Conservation (phyloP, 805 yeast species). For the Candida golubevii region DNA sequence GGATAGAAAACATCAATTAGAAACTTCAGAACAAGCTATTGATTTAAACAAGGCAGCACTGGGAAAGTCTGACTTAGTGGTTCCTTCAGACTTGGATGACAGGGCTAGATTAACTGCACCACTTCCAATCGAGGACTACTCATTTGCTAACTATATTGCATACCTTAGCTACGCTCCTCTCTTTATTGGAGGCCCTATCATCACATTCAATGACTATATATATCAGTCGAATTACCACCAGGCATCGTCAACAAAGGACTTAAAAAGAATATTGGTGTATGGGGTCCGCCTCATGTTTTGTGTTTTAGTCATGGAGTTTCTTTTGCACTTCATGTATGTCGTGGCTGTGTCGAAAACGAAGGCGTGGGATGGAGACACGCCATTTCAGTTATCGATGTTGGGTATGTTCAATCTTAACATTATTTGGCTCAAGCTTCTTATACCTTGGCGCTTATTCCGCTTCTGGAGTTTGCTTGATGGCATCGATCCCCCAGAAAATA, state of each 20-base stretch:
- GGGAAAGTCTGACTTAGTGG: neutral
- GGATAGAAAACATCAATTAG: slow-evolving; percentile 25
- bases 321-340: slow-evolving; percentile 84
- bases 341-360: slow-evolving; percentile 87
- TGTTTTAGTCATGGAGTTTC: slow-evolving; percentile 80
- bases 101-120: slow-evolving; percentile 63
- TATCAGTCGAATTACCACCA: slow-evolving; percentile 59
- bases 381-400: slow-evolving; percentile 92
- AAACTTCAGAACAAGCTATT: neutral
- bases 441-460: slow-evolving; percentile 95
- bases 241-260: slow-evolving; percentile 52
- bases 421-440: slow-evolving; percentile 86
- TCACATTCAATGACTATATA: slow-evolving; percentile 87
- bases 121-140: slow-evolving; percentile 57
- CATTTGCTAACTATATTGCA: slow-evolving; percentile 61
- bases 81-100: slow-evolving; percentile 41
- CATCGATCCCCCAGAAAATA: slow-evolving; percentile 95
- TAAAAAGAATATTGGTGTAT: slow-evolving; percentile 52
- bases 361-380: slow-evolving; percentile 87
- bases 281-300: slow-evolving; percentile 68
- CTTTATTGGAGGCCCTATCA: slow-evolving; percentile 90
- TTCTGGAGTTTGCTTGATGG: slow-evolving; percentile 91
- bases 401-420: slow-evolving; percentile 86
- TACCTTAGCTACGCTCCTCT: slow-evolving; percentile 83
- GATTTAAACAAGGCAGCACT: slow-evolving; percentile 2